Conservation (phyloP, 1,284 basidiomycete genomes). For the Ustilago lituana region DNA sequence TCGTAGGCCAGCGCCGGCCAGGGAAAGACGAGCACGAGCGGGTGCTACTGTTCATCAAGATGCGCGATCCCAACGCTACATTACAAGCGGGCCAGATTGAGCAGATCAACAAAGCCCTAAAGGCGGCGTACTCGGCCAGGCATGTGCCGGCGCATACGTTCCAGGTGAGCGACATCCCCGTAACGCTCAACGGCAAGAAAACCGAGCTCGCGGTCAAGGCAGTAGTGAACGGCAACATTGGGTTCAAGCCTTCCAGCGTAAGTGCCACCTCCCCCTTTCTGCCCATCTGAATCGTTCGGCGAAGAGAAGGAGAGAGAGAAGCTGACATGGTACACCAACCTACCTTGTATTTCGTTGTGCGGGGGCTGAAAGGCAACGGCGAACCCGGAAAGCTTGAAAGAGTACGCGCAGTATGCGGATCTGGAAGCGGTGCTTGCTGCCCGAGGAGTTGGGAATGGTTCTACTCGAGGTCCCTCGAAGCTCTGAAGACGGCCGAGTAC, state of each 20-base stretch:
- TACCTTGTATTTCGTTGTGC: not conserved
- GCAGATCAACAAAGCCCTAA: conserved; percentile 56
- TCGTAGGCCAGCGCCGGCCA: conserved; percentile 55
- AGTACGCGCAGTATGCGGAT: conserved; percentile 48
- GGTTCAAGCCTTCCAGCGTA: conserved; percentile 47
- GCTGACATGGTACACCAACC: not conserved
- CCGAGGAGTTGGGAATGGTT: not conserved
- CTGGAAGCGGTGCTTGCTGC: conserved; percentile 33
- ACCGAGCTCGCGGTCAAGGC: conserved; percentile 60
- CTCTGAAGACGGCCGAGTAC: conserved; percentile 6
- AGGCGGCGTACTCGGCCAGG: conserved; percentile 49
- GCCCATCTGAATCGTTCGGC: too few relatives aligned
- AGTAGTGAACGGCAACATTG: conserved; percentile 44
- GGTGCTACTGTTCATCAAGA: conserved; percentile 65
- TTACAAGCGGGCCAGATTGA: conserved; percentile 33
- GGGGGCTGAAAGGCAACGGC: conserved; percentile 32
- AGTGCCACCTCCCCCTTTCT: not conserved
- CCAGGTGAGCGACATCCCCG: conserved; percentile 56
- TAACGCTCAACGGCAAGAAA: conserved; percentile 57
- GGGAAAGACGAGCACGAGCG: conserved; percentile 60
- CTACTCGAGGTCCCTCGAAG: conserved; percentile 13
- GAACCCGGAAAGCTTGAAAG: conserved; percentile 39
- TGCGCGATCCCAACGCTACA: conserved; percentile 32
- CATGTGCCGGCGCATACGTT: conserved; percentile 63
- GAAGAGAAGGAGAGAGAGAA: not conserved